phyloP scores from a whole-genome alignment of 192 early-diverging fungal genomes.

The Jimgerdemannia lactiflua region DNA sequence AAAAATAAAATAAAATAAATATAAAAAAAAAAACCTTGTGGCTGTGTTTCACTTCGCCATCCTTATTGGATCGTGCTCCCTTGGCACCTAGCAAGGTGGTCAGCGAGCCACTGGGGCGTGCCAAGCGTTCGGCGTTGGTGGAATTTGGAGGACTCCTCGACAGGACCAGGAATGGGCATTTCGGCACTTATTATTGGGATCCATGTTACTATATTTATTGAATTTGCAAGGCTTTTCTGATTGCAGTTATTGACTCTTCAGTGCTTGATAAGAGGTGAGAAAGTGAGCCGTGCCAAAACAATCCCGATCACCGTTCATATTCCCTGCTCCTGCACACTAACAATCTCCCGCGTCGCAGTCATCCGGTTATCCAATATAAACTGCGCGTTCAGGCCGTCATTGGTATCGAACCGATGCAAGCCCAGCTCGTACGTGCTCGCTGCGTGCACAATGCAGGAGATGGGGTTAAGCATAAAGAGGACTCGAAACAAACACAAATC shows the following conservation, averaged over 20 bases:
- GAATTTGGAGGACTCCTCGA: not conserved
- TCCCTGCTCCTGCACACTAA: not conserved
- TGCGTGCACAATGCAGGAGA: not conserved
- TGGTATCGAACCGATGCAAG: slow-evolving; percentile 2
- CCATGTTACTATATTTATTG: no score
- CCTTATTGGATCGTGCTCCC: no score
- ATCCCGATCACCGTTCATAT: not conserved
- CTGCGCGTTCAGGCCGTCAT: slow-evolving; percentile 9
- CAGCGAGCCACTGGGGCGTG: no score
- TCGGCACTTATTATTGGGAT: no score
- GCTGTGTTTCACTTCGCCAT: no score
- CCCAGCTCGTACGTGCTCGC: slow-evolving; percentile 5
- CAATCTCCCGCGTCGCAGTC: not conserved
- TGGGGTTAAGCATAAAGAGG: not conserved
- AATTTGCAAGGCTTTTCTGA: no score
- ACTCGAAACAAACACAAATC: not conserved
- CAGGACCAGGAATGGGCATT: not conserved
- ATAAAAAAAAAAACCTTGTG: no score
- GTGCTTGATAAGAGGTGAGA: not conserved
- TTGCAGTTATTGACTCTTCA: no score
- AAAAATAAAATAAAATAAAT: no score
- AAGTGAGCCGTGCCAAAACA: not conserved
- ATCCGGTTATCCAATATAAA: slow-evolving; percentile 11
- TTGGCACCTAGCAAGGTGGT: no score
- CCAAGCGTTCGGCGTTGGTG: no score